Evolutionary conservation across 441 rosid genomes (phyloP).

Genomic region (Adansonia grandidieri): DNA sequence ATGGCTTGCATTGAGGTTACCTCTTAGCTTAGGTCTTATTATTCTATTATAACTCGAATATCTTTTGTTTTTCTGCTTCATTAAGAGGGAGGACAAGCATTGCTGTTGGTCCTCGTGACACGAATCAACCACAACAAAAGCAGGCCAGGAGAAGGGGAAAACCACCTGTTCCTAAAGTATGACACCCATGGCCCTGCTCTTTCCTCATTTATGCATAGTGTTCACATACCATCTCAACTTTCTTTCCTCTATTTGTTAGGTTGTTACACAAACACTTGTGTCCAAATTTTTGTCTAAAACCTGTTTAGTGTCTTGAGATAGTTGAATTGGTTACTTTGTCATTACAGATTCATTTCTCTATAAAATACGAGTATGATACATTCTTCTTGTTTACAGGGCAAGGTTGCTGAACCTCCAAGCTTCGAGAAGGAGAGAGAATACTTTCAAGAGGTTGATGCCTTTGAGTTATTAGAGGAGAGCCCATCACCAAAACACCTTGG

Average conservation of each 20-base stretch:
- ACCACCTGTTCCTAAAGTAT: constrained; percentile 75
- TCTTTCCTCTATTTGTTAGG: background rate
- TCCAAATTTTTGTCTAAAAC: background rate
- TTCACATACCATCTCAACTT: constrained; percentile 5
- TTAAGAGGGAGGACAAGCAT: constrained; percentile 87
- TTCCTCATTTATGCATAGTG: background rate
- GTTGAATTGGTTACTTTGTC: constrained; percentile 17
- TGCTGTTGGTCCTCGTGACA: constrained; percentile 60
- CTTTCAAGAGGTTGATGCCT: constrained; percentile 87
- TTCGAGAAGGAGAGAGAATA: constrained; percentile 75
- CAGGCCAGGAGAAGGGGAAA: constrained; percentile 63
- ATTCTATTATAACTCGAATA: constrained; percentile 8
- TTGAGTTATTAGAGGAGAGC: constrained; percentile 92
- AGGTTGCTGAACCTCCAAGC: constrained; percentile 50
- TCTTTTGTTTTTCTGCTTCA: constrained; percentile 31
- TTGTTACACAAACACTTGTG: background rate
- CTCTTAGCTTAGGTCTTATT: background rate
- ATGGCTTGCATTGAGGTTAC: background rate
- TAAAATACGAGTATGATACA: background rate
- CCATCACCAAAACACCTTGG: constrained; percentile 77
- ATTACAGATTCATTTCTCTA: background rate
- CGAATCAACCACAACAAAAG: constrained; percentile 53
- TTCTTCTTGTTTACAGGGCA: constrained; percentile 48
- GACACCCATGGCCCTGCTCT: background rate
- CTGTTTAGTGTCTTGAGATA: background rate